Percentiles rank a stretch among this genome's conserved stretches.
phyloP scores from a whole-genome alignment of 805 yeast genomes.

The Cyberlindnera euphorbiiphila region DNA sequence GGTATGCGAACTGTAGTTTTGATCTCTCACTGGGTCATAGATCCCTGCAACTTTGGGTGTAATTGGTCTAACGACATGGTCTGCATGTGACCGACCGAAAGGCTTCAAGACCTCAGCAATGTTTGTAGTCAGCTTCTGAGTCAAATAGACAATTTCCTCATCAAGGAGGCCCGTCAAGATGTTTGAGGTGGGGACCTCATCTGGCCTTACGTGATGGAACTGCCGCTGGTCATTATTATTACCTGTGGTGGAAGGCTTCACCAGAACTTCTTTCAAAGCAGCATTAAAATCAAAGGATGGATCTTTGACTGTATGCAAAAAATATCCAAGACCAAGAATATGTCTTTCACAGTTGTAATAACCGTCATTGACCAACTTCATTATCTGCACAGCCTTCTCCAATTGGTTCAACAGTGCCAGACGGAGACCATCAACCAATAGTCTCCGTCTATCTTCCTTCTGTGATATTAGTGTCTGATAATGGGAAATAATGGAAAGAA shows the following conservation, averaged over 20 bases:
- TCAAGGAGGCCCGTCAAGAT: constrained; percentile 1
- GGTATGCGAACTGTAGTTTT: neutral
- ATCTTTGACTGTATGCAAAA: constrained; percentile 13
- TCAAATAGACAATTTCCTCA: constrained; percentile 1
- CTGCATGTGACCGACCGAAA: too few relatives aligned
- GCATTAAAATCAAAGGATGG: constrained; percentile 19
- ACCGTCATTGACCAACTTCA: constrained; percentile 13
- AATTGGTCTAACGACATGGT: neutral
- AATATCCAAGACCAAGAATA: constrained; percentile 14
- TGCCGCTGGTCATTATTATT: too few relatives aligned
- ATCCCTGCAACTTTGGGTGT: neutral
- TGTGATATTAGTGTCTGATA: constrained; percentile 7
- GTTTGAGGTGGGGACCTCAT: constrained; percentile 3
- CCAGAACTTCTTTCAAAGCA: neutral
- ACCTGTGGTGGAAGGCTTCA: neutral
- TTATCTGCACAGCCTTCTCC: constrained; percentile 12
- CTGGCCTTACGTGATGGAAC: neutral
- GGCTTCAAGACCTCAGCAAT: neutral
- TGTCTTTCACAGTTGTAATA: constrained; percentile 19
- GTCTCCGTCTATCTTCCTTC: constrained; percentile 1
- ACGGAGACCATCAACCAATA: constrained; percentile 8
- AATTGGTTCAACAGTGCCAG: neutral
- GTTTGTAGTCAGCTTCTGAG: neutral
- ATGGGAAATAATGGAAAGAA: constrained; percentile 15
- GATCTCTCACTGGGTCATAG: constrained; percentile 3